Conservation (phyloP, 164 flowering plant genomes). For the Protea cynaroides region DNA sequence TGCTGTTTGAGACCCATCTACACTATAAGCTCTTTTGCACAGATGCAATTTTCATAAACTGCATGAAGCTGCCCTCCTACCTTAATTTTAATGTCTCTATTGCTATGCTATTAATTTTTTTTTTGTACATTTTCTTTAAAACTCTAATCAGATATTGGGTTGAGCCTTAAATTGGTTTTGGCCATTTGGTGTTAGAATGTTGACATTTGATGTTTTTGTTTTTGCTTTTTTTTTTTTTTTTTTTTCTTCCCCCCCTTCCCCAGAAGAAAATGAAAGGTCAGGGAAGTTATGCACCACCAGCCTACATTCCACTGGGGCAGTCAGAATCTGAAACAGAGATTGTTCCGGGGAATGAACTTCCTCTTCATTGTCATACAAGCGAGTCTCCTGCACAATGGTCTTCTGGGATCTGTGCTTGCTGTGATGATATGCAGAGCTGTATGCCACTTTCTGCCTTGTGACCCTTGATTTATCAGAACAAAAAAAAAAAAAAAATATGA, state of each 20-base stretch:
- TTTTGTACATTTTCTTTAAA: no score
- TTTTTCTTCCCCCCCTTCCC: no score
- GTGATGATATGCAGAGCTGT: constrained; percentile 94
- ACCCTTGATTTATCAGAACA: constrained; percentile 48
- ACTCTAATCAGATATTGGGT: no score
- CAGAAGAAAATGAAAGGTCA: constrained; percentile 39
- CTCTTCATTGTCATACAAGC: constrained; percentile 8
- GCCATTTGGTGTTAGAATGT: no score
- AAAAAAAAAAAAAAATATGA: constrained; percentile 23
- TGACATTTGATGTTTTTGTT: background rate
- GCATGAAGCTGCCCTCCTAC: no score
- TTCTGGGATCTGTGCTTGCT: constrained; percentile 97
- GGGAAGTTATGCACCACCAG: constrained; percentile 61
- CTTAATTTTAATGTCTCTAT: no score
- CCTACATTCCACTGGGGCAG: constrained; percentile 60
- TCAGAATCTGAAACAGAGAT: constrained; percentile 42
- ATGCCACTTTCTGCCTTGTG: constrained; percentile 63
- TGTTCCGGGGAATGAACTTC: constrained; percentile 14
- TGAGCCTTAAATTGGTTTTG: no score
- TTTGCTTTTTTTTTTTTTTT: background rate
- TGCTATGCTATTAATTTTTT: no score
- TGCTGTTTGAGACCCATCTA: no score
- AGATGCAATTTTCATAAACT: no score
- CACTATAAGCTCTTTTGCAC: no score
- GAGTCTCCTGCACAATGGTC: constrained; percentile 54